Base-by-base conservation (phyloP, 116 monocot genomes). In the Papilionanthe hybrid region DNA sequence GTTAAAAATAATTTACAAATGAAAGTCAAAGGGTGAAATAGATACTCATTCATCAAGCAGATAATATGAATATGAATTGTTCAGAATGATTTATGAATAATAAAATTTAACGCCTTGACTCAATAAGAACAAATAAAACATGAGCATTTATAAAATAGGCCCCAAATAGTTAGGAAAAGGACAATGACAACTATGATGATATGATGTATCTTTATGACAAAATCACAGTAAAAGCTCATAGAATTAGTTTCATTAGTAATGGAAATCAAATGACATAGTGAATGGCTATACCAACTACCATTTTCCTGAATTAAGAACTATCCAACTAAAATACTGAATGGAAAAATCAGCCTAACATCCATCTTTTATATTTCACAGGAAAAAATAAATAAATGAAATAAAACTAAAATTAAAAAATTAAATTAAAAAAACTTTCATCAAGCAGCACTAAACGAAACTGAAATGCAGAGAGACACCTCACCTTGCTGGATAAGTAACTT, bases 401-500 rank as follows among this genome's bases (percentile, higher is more conserved):
- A n/a, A n/a, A n/a, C n/a, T n/a, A n/a, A n/a, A n/a, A n/a, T n/a
- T n/a, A n/a, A n/a, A n/a, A n/a, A n/a, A n/a, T n/a, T n/a, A n/a
- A n/a, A n/a, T n/a, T 45, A 49, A 76, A 76, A 3, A 63, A 85
- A 74, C 48, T 63, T 18, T 30, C 15, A 76, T 81, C 43, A 66
- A 81, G 6, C 22, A 55, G 25, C 48, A 48, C 12, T 73, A 29
- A 10, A 27, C 9, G 10, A 56, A 60, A 75, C 63, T 27, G 43
- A 75, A 81, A 13, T 57, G 49, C 48, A 67, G 5, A 77, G 9
- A 74, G 75, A 63, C 47, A 75, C 48, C 78, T 76, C 66, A 92
- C 98, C 88, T 91, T 45, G 85, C 79, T 48, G 95, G 99, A 85
- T 90, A 95, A 75, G 89, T 88, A 77, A 99, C 86, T 67, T 93